Evolutionary conservation across 176 grass and related monocot genomes (phyloP).

Genomic region (Musa acuminata): DNA sequence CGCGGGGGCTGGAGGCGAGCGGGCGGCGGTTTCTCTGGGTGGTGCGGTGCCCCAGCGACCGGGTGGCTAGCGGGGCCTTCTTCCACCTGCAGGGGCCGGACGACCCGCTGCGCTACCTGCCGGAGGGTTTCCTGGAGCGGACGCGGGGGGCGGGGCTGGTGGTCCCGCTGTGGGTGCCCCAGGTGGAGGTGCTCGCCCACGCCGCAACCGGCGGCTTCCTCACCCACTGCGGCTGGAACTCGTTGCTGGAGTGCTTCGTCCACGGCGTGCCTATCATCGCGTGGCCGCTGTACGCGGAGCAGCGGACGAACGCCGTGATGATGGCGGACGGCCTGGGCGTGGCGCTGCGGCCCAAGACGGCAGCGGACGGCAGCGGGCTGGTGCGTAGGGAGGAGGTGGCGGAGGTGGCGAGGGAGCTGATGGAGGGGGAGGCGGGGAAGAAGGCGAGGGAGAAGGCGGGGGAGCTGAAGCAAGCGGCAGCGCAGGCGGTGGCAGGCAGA

Average conservation of each 20-base stretch:
- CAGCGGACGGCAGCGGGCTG: neutral
- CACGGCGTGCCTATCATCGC: slow-evolving; percentile 30
- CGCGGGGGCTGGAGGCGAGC: slow-evolving; percentile 42
- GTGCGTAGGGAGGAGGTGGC: slow-evolving; percentile 31
- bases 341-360: slow-evolving; percentile 20
- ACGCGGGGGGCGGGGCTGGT: slow-evolving; percentile 33
- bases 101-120: slow-evolving; percentile 31
- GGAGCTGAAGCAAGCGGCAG: slow-evolving; percentile 29
- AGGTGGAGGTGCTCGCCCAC: slow-evolving; percentile 51
- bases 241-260: slow-evolving; percentile 19
- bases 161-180: slow-evolving; percentile 51
- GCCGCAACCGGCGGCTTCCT: slow-evolving; percentile 33
- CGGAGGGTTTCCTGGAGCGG: slow-evolving; percentile 39
- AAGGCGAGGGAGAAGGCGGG: neutral
- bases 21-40: slow-evolving; percentile 58
- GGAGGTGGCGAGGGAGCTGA: slow-evolving; percentile 34
- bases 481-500: neutral
- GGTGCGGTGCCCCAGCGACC: slow-evolving; percentile 26
- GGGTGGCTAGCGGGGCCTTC: slow-evolving; percentile 21
- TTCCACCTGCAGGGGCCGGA: slow-evolving; percentile 3
- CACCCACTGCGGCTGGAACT: slow-evolving; percentile 33
- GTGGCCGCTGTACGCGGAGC: slow-evolving; percentile 36
- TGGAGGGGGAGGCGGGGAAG: slow-evolving; percentile 22
- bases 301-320: slow-evolving; percentile 37
- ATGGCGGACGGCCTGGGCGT: slow-evolving; percentile 18